Percentiles rank a stretch among this genome's conserved stretches.
Conservation (phyloP, 2,329 filamentous ascomycete species). For the Raffaelea ambrosiae region DNA sequence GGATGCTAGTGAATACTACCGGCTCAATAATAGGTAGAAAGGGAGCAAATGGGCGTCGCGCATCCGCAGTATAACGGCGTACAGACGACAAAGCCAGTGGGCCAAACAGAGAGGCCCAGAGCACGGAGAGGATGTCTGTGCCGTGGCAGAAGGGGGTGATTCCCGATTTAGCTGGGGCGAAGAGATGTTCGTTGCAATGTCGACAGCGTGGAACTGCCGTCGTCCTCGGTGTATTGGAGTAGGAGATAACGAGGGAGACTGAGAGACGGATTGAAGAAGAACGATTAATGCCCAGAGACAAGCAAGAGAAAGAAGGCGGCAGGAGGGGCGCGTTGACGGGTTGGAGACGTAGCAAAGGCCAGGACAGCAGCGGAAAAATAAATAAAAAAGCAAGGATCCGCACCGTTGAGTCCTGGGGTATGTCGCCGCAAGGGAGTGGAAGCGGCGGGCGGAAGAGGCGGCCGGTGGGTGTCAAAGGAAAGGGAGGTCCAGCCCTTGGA, state of each 20-base stretch:
- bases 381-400: neutral
- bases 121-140: neutral
- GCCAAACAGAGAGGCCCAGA: neutral
- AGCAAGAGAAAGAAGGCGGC: neutral
- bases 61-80: slow-evolving; percentile 12
- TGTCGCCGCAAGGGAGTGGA: too few species aligned
- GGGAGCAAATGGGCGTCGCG: slow-evolving; percentile 2
- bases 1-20: too few species aligned
- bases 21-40: too few species aligned
- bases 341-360: neutral
- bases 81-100: slow-evolving; percentile 4
- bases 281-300: too few species aligned
- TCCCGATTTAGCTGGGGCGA: too few species aligned
- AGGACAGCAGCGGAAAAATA: neutral
- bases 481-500: too few species aligned
- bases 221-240: too few species aligned
- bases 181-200: too few species aligned
- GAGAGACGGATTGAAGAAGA: too few species aligned
- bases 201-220: too few species aligned
- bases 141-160: too few species aligned
- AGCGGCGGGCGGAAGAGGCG: neutral
- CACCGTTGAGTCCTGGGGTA: neutral
- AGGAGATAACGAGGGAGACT: too few species aligned
- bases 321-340: neutral
- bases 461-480: neutral